Base-by-base conservation (phyloP, 805 yeast genomes). In the Candida krabiensis region DNA sequence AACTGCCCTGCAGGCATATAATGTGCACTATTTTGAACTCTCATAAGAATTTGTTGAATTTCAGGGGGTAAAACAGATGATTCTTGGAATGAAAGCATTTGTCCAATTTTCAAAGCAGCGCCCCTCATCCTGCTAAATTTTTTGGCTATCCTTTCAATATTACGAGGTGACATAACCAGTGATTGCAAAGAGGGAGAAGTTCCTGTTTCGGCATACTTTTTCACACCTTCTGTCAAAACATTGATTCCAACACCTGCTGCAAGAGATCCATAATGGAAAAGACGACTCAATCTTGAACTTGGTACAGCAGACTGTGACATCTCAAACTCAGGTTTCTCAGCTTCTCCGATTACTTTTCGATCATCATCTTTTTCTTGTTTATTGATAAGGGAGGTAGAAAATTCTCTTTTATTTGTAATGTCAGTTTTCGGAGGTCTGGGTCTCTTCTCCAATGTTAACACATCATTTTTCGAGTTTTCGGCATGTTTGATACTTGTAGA, bases 21-120 rank as follows among this genome's bases (percentile, higher is more conserved):
- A 62, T 91, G 89, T 5, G 99, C 98, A 54, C 84, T 80, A 60
- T 89, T 91, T 64, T 93, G 99, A 2, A 93, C 96, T 22, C 89
- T 70, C 35, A 86, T 66, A 50, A 93, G 66, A 29, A 91, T 79
- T 50, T 80, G 77, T 53, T 88, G 95, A 41, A 93, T 76, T 53
- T 90, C 96, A 28, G 74, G 71, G 1, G 99, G 98, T 28, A 91
- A 65, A 23, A 91, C 79, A 21, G 86, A 73, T 43, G 83, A 80
- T 60, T 91, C 98, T 63, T 93, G 99, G 61, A 93, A 91, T 2
- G 96, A 87, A 62, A 93, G 67, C 84, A 93, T 79, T 64, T 93
- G 99, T n/a, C 99, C 99, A 39, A 93, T 76, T 57, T 93, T 93
- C 56, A 93, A 70, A 3, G 99, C 99, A 2, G 98, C 99, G n/a